Conservation (phyloP, 805 yeast species). For the Wickerhamomyces tratensis region DNA sequence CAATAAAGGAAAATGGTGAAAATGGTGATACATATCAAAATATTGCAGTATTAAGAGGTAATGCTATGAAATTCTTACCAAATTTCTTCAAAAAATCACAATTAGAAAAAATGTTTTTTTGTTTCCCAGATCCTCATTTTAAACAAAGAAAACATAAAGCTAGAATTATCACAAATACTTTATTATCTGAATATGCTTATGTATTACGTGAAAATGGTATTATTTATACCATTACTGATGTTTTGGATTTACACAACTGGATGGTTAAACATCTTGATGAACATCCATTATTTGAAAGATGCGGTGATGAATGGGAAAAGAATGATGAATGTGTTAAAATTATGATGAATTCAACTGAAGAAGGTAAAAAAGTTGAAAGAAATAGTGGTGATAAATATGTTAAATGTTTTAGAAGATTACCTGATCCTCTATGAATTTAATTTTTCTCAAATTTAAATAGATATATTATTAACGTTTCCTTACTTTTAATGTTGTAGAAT, state of each 20-base stretch:
- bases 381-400: slow-evolving; percentile 81
- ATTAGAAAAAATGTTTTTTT: slow-evolving; percentile 86
- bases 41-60: slow-evolving; percentile 84
- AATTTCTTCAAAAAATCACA: slow-evolving; percentile 83
- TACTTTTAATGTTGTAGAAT: too few species aligned
- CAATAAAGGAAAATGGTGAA: slow-evolving; percentile 17
- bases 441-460: too few species aligned
- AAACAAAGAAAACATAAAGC: slow-evolving; percentile 97
- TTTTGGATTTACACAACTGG: slow-evolving; percentile 88
- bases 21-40: slow-evolving; percentile 45
- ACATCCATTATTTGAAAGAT: slow-evolving; percentile 86
- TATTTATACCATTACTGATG: slow-evolving; percentile 93
- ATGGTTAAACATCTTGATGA: slow-evolving; percentile 87
- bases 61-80: slow-evolving; percentile 95
- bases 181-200: slow-evolving; percentile 87
- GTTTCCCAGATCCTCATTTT: slow-evolving; percentile 99
- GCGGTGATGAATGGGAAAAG: slow-evolving; percentile 69
- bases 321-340: slow-evolving; percentile 74
- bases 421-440: slow-evolving; percentile 35
- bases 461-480: too few species aligned
- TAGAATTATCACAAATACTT: slow-evolving; percentile 83
- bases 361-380: slow-evolving; percentile 92
- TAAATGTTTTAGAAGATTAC: slow-evolving; percentile 77
- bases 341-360: slow-evolving; percentile 93
- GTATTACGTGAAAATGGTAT: slow-evolving; percentile 81